phyloP scores from a whole-genome alignment of 495 filamentous ascomycete genomes.

The Glarea lozoyensis region DNA sequence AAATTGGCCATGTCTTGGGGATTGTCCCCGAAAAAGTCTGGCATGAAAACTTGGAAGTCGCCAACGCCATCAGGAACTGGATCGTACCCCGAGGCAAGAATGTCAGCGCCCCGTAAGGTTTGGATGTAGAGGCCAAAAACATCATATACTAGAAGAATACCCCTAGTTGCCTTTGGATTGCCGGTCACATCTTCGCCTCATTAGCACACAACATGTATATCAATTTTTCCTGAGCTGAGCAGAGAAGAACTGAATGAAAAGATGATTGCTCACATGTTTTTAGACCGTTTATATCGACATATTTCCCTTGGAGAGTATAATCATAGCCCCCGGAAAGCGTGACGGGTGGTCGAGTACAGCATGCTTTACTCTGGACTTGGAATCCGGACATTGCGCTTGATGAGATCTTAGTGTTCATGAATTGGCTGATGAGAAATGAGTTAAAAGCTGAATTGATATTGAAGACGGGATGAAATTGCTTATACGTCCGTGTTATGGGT shows the following conservation, averaged over 20 bases:
- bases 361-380: conserved; percentile 51
- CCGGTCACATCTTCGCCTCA: conserved; percentile 38
- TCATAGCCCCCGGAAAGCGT: conserved; percentile 44
- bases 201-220: not conserved
- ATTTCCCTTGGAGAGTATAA: conserved; percentile 54
- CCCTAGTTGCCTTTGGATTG: conserved; percentile 44
- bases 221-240: not conserved
- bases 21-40: conserved; percentile 55
- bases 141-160: conserved; percentile 53
- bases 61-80: conserved; percentile 37
- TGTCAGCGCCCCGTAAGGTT: conserved; percentile 59
- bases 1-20: conserved; percentile 47
- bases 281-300: conserved; percentile 48
- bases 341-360: conserved; percentile 62
- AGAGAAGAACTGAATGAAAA: not conserved
- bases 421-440: no score
- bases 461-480: no score
- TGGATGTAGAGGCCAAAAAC: conserved; percentile 60
- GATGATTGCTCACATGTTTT: conserved; percentile 50
- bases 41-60: conserved; percentile 54
- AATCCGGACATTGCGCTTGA: no score
- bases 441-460: no score
- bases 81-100: conserved; percentile 37
- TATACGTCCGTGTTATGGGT: no score
- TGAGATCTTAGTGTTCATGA: no score